Conservation (phyloP, 164 flowering plant genomes). For the Vitis cinerea region DNA sequence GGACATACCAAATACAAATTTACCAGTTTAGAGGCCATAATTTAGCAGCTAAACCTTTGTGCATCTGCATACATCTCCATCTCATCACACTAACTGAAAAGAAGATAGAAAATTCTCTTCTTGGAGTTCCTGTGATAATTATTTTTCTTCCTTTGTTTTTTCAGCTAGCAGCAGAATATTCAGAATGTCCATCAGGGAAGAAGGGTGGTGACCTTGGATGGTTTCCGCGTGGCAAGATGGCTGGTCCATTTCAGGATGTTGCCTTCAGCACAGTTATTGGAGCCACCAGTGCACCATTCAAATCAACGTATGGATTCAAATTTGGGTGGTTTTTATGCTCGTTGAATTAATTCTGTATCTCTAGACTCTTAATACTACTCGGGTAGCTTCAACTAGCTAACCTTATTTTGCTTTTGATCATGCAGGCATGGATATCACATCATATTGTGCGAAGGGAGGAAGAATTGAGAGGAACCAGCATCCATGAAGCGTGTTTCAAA, state of each 20-base stretch:
- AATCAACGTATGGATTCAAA: constrained; percentile 70
- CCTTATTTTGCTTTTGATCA: neutral
- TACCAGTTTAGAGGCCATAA: too few species aligned
- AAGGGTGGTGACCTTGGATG: constrained; percentile 99
- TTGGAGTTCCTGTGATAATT: neutral
- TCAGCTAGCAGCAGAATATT: constrained; percentile 87
- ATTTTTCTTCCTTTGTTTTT: neutral
- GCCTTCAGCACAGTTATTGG: constrained; percentile 88
- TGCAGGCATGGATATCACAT: constrained; percentile 95
- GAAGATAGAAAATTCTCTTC: neutral
- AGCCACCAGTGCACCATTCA: constrained; percentile 94
- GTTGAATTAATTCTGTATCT: neutral
- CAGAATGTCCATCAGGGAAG: constrained; percentile 97
- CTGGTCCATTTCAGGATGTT: constrained; percentile 99
- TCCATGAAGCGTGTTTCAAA: too few species aligned
- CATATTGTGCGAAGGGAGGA: constrained; percentile 82
- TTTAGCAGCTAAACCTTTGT: too few species aligned
- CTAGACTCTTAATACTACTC: neutral
- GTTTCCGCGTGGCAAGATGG: constrained; percentile 99
- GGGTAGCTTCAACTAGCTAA: neutral
- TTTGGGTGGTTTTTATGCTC: neutral
- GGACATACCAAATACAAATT: too few species aligned
- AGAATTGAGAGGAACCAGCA: constrained; percentile 46
- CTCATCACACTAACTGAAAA: too few species aligned
- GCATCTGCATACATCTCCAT: too few species aligned